Percentiles rank a stretch among this genome's conserved stretches.
phyloP scores from a whole-genome alignment of 352 stramenopile genomes.

The Pythium dissotocum region DNA sequence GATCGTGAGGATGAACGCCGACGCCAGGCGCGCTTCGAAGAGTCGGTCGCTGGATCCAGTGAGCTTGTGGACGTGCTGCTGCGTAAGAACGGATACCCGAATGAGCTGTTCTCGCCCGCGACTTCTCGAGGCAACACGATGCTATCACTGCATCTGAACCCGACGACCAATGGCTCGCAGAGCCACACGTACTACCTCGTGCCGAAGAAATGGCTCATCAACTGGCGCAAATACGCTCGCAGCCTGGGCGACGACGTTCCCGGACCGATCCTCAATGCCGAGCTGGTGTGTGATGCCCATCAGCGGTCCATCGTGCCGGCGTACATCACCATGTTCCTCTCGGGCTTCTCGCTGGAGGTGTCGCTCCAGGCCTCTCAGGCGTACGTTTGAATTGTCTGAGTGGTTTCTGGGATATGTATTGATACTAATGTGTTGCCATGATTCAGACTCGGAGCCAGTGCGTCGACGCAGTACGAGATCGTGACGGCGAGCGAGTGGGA shows the following conservation, averaged over 20 bases:
- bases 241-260: conserved; percentile 56
- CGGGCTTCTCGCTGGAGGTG: conserved; percentile 75
- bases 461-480: conserved; percentile 83
- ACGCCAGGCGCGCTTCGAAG: conserved; percentile 64
- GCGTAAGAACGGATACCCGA: conserved; percentile 79
- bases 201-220: conserved; percentile 82
- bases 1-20: conserved; percentile 54
- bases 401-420: conserved; percentile 5
- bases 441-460: conserved; percentile 47
- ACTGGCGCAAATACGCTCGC: conserved; percentile 77
- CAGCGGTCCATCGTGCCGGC: conserved; percentile 76
- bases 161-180: conserved; percentile 8
- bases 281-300: conserved; percentile 80
- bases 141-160: conserved; percentile 45
- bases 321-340: conserved; percentile 88
- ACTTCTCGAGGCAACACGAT: conserved; percentile 47
- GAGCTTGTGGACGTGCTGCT: conserved; percentile 70
- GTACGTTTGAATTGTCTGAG: conserved; percentile 20
- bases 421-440: not conserved
- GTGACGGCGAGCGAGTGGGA: conserved; percentile 83
- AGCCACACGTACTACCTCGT: conserved; percentile 82
- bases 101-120: conserved; percentile 72
- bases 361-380: conserved; percentile 73
- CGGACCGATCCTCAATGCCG: conserved; percentile 76
- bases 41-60: conserved; percentile 60